Evolutionary conservation across 306 rosid species (phyloP).

Genomic region (Datisca glomerata): DNA sequence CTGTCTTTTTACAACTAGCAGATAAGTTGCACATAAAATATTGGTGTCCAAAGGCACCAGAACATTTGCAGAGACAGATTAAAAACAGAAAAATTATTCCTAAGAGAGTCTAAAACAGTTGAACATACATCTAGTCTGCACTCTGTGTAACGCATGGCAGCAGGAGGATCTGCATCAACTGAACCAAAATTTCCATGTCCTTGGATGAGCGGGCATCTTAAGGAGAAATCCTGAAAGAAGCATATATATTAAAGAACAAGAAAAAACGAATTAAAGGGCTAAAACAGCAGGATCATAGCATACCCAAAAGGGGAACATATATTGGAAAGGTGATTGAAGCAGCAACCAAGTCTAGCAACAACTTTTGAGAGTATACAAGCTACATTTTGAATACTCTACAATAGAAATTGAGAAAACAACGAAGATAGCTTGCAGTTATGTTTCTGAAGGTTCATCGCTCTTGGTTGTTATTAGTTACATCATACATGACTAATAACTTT

Average conservation of each 20-base stretch:
- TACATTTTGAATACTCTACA: too few species aligned
- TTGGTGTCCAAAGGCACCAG: background rate
- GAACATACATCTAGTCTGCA: constrained; percentile 78
- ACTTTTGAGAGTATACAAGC: too few species aligned
- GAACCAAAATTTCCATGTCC: constrained; percentile 99
- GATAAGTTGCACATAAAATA: background rate
- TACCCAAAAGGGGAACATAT: too few species aligned
- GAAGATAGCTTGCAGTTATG: too few species aligned
- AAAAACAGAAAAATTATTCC: background rate
- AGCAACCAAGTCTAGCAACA: too few species aligned
- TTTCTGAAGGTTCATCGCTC: too few species aligned
- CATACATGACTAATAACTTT: too few species aligned
- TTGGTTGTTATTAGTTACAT: too few species aligned
- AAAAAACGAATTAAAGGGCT: background rate
- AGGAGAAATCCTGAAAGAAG: constrained; percentile 66
- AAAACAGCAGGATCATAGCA: background rate
- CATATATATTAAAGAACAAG: background rate
- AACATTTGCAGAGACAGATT: background rate
- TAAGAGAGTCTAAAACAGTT: constrained; percentile 3
- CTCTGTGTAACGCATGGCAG: constrained; percentile 99
- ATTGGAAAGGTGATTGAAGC: too few species aligned
- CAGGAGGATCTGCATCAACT: constrained; percentile 94
- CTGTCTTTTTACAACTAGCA: background rate
- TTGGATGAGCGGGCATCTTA: constrained; percentile 72
- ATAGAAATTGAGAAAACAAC: too few species aligned